Conservation (phyloP, 176 grass and related monocot species). For the Microstegium vimineum region DNA sequence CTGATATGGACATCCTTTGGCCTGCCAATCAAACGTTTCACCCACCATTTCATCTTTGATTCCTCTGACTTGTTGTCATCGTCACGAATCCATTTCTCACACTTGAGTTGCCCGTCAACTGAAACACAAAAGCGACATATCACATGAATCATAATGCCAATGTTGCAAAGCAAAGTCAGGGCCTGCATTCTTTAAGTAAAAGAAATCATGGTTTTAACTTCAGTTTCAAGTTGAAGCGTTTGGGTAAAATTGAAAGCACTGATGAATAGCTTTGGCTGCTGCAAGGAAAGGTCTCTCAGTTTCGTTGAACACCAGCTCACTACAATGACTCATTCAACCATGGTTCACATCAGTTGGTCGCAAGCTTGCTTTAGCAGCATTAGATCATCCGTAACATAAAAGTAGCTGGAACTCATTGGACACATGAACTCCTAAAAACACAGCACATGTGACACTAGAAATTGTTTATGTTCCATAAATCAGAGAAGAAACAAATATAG, state of each 20-base stretch:
- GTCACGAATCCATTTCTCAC: conserved; percentile 85
- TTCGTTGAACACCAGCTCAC: neutral
- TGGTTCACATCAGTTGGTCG: neutral
- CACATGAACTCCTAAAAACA: neutral
- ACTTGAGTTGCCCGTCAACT: conserved; percentile 91
- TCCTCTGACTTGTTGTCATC: conserved; percentile 54
- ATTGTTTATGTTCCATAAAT: neutral
- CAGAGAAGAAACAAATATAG: neutral
- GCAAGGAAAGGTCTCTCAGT: neutral
- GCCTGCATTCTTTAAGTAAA: conserved; percentile 21
- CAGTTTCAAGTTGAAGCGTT: conserved; percentile 7
- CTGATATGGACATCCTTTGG: conserved; percentile 66
- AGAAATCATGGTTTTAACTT: conserved; percentile 8
- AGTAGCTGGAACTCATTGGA: neutral
- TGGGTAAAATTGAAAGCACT: neutral
- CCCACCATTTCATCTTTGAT: conserved; percentile 80
- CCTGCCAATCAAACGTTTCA: conserved; percentile 74
- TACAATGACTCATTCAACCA: neutral
- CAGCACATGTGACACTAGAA: neutral
- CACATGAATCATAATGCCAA: conserved; percentile 7
- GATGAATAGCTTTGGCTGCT: neutral
- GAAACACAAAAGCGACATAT: conserved; percentile 21
- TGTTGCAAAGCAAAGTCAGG: conserved; percentile 6
- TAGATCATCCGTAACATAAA: neutral
- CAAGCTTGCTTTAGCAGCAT: neutral